Evolutionary conservation across 2,329 filamentous ascomycete genomes (phyloP).

Genomic region (Fusarium gaditjirri): DNA sequence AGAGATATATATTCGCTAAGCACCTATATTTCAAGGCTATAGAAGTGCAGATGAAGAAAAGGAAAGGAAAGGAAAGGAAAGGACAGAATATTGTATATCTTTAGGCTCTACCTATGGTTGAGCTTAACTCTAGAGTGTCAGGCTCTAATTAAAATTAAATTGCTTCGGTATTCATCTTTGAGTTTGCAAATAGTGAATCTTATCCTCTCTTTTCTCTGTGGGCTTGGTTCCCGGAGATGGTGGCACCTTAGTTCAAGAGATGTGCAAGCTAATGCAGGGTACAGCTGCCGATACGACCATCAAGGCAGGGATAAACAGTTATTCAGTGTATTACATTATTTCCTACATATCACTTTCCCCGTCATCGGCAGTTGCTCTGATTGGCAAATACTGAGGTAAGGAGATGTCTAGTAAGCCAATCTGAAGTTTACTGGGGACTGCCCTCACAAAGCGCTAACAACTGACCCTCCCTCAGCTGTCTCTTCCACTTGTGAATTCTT

Average conservation of each 20-base stretch:
- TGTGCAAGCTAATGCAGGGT: slow-evolving; percentile 20
- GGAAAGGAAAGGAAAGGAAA: no score
- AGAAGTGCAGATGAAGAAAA: not conserved
- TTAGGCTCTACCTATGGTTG: no score
- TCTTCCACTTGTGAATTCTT: slow-evolving; percentile 6
- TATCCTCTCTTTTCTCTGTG: not conserved
- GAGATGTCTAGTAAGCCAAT: slow-evolving; percentile 5
- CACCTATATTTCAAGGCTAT: no score
- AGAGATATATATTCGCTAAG: not conserved
- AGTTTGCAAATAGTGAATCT: not conserved
- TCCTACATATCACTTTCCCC: slow-evolving; percentile 3
- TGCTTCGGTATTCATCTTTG: not conserved
- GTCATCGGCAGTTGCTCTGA: not conserved
- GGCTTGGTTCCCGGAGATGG: not conserved
- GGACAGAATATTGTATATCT: not conserved
- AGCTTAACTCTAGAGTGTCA: not conserved
- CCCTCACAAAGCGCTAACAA: not conserved
- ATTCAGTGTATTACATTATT: not conserved
- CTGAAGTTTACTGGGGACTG: not conserved
- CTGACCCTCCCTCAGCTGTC: not conserved
- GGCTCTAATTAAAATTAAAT: not conserved
- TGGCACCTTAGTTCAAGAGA: not conserved
- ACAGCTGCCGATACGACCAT: not conserved
- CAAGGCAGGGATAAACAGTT: slow-evolving; percentile 10
- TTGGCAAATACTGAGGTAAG: slow-evolving; percentile 13